Conservation (phyloP, 2,329 filamentous ascomycete species). For the Sporothrix protearum region DNA sequence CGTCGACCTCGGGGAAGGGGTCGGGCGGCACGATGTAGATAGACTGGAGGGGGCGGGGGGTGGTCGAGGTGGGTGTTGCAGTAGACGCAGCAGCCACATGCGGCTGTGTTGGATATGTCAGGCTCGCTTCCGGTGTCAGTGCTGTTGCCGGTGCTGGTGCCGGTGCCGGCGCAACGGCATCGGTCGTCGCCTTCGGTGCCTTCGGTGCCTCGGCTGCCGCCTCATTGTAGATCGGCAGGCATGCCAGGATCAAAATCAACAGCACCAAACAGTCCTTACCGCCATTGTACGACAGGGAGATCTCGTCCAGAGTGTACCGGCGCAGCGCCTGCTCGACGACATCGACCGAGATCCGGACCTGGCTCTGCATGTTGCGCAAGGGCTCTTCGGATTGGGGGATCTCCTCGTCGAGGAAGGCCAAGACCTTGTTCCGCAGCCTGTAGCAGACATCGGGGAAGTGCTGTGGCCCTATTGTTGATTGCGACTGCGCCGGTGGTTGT, state of each 20-base stretch:
- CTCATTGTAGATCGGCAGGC: slow-evolving; percentile 40
- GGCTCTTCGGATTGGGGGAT: slow-evolving; percentile 48
- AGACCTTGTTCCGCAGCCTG: slow-evolving; percentile 57
- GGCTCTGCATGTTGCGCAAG: slow-evolving; percentile 64
- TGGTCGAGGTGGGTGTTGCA: slow-evolving; percentile 25
- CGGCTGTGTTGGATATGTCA: slow-evolving; percentile 10
- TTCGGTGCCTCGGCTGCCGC: slow-evolving; percentile 31
- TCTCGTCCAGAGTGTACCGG: slow-evolving; percentile 72
- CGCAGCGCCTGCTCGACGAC: slow-evolving; percentile 73
- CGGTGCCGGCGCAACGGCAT: slow-evolving; percentile 17
- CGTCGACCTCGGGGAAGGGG: slow-evolving; percentile 81
- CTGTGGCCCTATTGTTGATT: neutral
- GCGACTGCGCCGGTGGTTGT: neutral
- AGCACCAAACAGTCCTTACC: slow-evolving; percentile 97
- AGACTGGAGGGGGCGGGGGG: slow-evolving; percentile 59
- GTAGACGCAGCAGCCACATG: slow-evolving; percentile 8
- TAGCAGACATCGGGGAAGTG: slow-evolving; percentile 42
- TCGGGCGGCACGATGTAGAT: slow-evolving; percentile 86
- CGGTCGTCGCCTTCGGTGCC: neutral
- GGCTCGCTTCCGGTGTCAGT: slow-evolving; percentile 14
- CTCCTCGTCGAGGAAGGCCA: slow-evolving; percentile 62
- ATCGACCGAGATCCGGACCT: slow-evolving; percentile 67
- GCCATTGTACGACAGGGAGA: slow-evolving; percentile 93
- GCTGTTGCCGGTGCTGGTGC: slow-evolving; percentile 21
- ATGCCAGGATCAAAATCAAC: slow-evolving; percentile 77